These are phyloP conservation scores for Ogataea nitratoaversa DNA, from an alignment of 805 yeast species.

Conservation along the genomic window DNA sequence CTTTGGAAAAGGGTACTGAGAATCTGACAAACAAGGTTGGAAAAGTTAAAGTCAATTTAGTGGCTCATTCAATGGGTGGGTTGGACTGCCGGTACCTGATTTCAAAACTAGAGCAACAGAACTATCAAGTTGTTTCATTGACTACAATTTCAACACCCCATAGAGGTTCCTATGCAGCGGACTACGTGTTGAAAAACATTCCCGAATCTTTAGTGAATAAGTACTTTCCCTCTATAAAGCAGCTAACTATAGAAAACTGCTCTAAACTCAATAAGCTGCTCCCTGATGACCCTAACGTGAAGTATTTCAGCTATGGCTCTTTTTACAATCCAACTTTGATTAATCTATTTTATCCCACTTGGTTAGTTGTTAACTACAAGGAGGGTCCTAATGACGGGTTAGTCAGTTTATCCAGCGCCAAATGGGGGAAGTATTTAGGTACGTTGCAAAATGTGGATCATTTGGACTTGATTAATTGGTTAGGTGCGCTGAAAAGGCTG, in stretches of 20 bases:
- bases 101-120: constrained; percentile 42
- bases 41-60: constrained; percentile 57
- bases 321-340: constrained; percentile 57
- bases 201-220: constrained; percentile 17
- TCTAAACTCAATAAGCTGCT: constrained; percentile 49
- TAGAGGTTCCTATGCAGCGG: constrained; percentile 80
- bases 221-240: constrained; percentile 44
- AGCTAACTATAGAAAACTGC: constrained; percentile 58
- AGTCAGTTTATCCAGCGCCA: constrained; percentile 71
- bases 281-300: constrained; percentile 54
- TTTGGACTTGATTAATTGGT: constrained; percentile 82
- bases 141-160: constrained; percentile 91
- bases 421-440: constrained; percentile 84
- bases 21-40: constrained; percentile 14
- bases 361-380: constrained; percentile 50
- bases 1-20: constrained; percentile 25
- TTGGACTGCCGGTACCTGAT: constrained; percentile 77
- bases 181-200: constrained; percentile 42
- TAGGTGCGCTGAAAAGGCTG: constrained; percentile 43
- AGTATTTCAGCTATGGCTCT: constrained; percentile 84
- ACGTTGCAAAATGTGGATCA: constrained; percentile 79
- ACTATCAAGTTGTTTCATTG: constrained; percentile 62
- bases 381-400: constrained; percentile 78
- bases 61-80: constrained; percentile 96
- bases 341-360: constrained; percentile 58